Base-by-base conservation (phyloP, 139 green algal species). In the Chlorella sp. region DNA sequence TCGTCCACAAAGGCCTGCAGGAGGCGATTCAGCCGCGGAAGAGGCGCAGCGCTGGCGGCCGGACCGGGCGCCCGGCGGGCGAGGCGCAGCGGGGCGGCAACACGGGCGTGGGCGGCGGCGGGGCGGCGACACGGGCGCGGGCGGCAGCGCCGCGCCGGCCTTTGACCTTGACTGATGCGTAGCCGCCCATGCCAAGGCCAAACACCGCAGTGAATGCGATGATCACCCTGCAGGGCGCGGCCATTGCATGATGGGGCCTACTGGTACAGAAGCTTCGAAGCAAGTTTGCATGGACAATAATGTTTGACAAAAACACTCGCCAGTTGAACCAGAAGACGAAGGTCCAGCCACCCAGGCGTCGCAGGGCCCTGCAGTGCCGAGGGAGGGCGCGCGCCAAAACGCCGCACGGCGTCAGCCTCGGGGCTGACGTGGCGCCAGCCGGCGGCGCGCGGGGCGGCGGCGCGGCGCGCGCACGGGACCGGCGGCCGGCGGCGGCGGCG, bases 101-200 rank as follows among this genome's bases (percentile, higher is more conserved):
- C 15, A 14, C 38, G 55, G 36, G n/a, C 15, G 55, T n/a, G 23
- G 29, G 58, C 17, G 53, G 27, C 31, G 53, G 21, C 53, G 12
- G 14, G 53, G 27, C 25, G 9, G 5, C 5, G 5, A 62, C n/a
- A 19, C 7, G 25, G 12, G 1, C 58, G 25, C 5, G 58, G 31
- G 11, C 40, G 8, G 29, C 5, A 41, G 58, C 29, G 27, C 8
- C 29, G 31, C 6, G 6, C 29, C 29, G 14, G 55, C n/a, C 27
- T 25, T 8, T 21, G 19, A 42, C 67, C 67, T 62, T 74, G 48
- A 74, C 63, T 11, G 67, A 74, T 0, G 67, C 48, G 33, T 74
- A 74, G 48, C 67, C 67, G 19, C 67, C 67, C 67, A 74, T 74
- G 35, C 67, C 67, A 33, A 74, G 62, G 21, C 67, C 67, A 29